Base-by-base conservation (phyloP, 495 filamentous ascomycete genomes). In the Penicillium paxilli region DNA sequence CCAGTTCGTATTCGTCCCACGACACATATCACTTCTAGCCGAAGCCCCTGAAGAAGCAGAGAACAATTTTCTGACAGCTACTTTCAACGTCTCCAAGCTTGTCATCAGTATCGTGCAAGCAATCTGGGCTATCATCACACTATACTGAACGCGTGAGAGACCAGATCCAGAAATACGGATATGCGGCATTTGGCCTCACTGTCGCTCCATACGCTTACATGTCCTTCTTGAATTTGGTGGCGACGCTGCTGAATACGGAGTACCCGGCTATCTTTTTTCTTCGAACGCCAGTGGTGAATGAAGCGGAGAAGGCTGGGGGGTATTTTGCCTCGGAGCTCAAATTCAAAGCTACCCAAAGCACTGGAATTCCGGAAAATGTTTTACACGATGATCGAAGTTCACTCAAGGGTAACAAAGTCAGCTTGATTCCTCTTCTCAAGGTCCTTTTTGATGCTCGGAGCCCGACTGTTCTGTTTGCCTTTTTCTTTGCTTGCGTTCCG, bases 201-300 rank as follows among this genome's bases (percentile, higher is more conserved):
- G 70, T 78, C 0, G 40, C 68, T 2, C 79, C 83, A 0, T 90
- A 89, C 65, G 82, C 86, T 33, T 68, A 88, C 33, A 80, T 90
- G 50, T 88, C 86, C 5, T 83, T 89, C 51, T 75, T 84, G 22
- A 89, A 89, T 65, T 78, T 80, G 8, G 77, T 77, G n/a, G 75
- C 67, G 5, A 67, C 65, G 25, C 46, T 75, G 17, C 42, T 68
- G 19, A 65, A 62, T 20, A 65, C 72, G 1, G 62, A 69, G 16
- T 79, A 79, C 53, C 59, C 74, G 23, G 62, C 60, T 2, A 33
- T 78, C 1, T 78, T 67, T 54, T 64, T 79, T 22, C 62, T 79
- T 19, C 60, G 64, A 23, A 69, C 73, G 4, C 59, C 68, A 5
- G 64, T 73, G 9, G 76, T 79, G 76, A 59, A 68, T n/a, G 75